These are phyloP conservation scores for Simmondsia chinensis DNA, from an alignment of 148 eudicot genomes.

Conservation along the genomic window DNA sequence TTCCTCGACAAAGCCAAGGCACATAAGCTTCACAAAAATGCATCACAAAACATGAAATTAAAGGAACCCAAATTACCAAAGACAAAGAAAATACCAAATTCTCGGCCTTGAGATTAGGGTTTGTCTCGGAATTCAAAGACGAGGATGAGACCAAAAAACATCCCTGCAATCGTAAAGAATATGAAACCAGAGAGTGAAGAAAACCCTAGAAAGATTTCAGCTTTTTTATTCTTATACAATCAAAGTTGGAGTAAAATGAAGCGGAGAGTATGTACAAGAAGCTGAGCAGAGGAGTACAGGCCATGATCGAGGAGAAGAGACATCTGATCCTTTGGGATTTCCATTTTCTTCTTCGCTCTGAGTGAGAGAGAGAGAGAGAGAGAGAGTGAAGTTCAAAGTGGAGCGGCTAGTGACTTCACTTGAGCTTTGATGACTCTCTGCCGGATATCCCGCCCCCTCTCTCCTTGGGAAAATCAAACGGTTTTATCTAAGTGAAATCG, in stretches of 20 bases:
- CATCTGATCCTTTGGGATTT: slow-evolving; percentile 75
- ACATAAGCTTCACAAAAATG: neutral
- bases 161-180: slow-evolving; percentile 33
- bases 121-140: slow-evolving; percentile 40
- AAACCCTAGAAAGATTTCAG: neutral
- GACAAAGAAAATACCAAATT: slow-evolving; percentile 42
- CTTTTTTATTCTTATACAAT: no score
- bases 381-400: neutral
- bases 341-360: no score
- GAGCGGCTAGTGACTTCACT: no score
- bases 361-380: neutral
- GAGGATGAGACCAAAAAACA: slow-evolving; percentile 75
- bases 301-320: slow-evolving; percentile 67
- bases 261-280: slow-evolving; percentile 40
- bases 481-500: no score
- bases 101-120: slow-evolving; percentile 66
- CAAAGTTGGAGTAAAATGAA: neutral
- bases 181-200: neutral
- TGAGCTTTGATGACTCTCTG: no score
- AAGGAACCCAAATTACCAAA: neutral
- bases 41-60: neutral
- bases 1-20: no score
- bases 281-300: slow-evolving; percentile 76
- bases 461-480: no score
- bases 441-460: no score